Conservation (phyloP, 2,329 filamentous ascomycete species). For the Fusarium lyarnte region DNA sequence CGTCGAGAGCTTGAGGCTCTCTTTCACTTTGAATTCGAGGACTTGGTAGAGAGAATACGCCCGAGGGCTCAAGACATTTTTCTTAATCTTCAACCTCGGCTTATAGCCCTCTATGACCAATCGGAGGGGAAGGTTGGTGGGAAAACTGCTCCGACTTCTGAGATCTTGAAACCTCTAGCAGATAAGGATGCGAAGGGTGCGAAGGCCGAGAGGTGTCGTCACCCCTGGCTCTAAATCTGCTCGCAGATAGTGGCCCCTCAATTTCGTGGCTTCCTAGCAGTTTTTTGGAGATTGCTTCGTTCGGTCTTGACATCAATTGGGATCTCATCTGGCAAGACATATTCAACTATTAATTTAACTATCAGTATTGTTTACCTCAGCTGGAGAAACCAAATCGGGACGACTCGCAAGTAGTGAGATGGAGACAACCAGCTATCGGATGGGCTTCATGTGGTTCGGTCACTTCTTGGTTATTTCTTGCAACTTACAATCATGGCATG, state of each 20-base stretch:
- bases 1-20: neutral
- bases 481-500: no score
- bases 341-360: no score
- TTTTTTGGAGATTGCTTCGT: neutral
- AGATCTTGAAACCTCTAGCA: neutral
- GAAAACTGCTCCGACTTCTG: neutral
- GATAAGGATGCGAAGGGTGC: no score
- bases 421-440: neutral
- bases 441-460: neutral
- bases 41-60: neutral
- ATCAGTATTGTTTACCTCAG: neutral
- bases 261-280: neutral
- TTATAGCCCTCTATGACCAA: neutral
- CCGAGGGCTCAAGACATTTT: neutral
- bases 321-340: neutral
- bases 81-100: neutral
- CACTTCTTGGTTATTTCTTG: neutral
- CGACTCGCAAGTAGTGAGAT: no score
- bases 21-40: neutral
- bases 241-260: neutral
- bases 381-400: neutral
- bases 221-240: neutral
- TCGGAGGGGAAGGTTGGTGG: neutral
- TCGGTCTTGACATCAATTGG: neutral
- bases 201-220: neutral